Evolutionary conservation across 2,329 filamentous ascomycete genomes (phyloP).

Genomic region (Fusarium domesticum): DNA sequence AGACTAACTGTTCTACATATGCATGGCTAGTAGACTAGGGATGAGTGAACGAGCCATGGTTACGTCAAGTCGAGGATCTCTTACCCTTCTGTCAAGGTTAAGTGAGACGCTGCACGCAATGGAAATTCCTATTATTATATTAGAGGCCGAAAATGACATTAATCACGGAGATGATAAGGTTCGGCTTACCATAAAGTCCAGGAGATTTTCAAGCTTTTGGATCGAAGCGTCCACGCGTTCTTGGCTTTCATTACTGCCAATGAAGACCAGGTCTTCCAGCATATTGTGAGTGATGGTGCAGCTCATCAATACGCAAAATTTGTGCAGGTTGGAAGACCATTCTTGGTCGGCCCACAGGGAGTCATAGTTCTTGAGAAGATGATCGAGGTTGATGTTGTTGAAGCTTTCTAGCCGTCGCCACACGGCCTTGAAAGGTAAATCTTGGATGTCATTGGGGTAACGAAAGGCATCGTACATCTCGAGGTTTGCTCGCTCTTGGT

Average conservation of each 20-base stretch:
- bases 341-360: slow-evolving; percentile 10
- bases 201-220: slow-evolving; percentile 22
- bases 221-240: slow-evolving; percentile 12
- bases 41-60: slow-evolving; percentile 29
- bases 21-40: slow-evolving; percentile 27
- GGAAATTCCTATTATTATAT: slow-evolving; percentile 14
- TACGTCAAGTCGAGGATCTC: slow-evolving; percentile 17
- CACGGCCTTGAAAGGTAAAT: slow-evolving; percentile 15
- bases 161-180: not conserved
- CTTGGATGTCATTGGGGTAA: slow-evolving; percentile 23
- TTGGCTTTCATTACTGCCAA: slow-evolving; percentile 20
- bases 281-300: slow-evolving; percentile 32
- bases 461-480: slow-evolving; percentile 17
- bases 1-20: slow-evolving; percentile 15
- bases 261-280: slow-evolving; percentile 27
- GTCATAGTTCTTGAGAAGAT: slow-evolving; percentile 18
- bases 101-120: slow-evolving; percentile 14
- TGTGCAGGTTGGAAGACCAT: slow-evolving; percentile 8
- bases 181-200: slow-evolving; percentile 15
- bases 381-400: slow-evolving; percentile 6
- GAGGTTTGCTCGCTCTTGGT: not conserved
- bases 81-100: slow-evolving; percentile 21
- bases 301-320: slow-evolving; percentile 3
- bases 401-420: slow-evolving; percentile 28
- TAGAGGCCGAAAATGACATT: slow-evolving; percentile 3